A percentile compares a stretch with the other conserved stretches of the same genome.
These are phyloP conservation scores for Conoideocrella luteorostrata DNA, from an alignment of 2,329 filamentous ascomycete species.

Conservation along the genomic window DNA sequence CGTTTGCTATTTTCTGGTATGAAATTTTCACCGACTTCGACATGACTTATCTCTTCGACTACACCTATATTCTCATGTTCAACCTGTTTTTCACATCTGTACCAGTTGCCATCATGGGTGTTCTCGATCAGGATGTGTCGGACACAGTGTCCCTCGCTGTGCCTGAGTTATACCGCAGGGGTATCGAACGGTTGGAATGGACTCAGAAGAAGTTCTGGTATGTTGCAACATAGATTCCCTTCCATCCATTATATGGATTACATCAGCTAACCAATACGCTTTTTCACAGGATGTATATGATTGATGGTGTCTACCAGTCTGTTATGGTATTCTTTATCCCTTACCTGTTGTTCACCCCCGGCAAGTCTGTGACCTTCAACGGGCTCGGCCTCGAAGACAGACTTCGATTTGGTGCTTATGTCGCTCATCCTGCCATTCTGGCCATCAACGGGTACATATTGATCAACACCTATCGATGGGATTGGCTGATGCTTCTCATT, in stretches of 20 bases:
- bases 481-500: slow-evolving; percentile 88
- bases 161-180: slow-evolving; percentile 88
- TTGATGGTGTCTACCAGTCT: slow-evolving; percentile 91
- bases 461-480: slow-evolving; percentile 96
- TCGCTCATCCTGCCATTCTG: slow-evolving; percentile 76
- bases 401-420: slow-evolving; percentile 77
- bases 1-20: slow-evolving; percentile 94
- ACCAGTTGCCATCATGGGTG: slow-evolving; percentile 90
- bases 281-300: slow-evolving; percentile 72
- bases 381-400: slow-evolving; percentile 75
- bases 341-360: slow-evolving; percentile 68
- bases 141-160: slow-evolving; percentile 91
- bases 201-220: slow-evolving; percentile 95
- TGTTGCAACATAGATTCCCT: slow-evolving; percentile 20
- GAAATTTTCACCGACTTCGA: slow-evolving; percentile 95
- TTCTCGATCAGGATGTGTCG: slow-evolving; percentile 93
- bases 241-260: background rate
- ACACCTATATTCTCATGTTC: slow-evolving; percentile 94
- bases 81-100: slow-evolving; percentile 96
- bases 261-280: slow-evolving; percentile 8
- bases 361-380: slow-evolving; percentile 61
- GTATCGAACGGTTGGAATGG: slow-evolving; percentile 96
- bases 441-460: slow-evolving; percentile 92
- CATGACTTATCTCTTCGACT: slow-evolving; percentile 94
- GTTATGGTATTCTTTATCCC: slow-evolving; percentile 90